These are phyloP conservation scores for Tetracladium marchalianum DNA, from an alignment of 495 filamentous ascomycete species.

Conservation along the genomic window DNA sequence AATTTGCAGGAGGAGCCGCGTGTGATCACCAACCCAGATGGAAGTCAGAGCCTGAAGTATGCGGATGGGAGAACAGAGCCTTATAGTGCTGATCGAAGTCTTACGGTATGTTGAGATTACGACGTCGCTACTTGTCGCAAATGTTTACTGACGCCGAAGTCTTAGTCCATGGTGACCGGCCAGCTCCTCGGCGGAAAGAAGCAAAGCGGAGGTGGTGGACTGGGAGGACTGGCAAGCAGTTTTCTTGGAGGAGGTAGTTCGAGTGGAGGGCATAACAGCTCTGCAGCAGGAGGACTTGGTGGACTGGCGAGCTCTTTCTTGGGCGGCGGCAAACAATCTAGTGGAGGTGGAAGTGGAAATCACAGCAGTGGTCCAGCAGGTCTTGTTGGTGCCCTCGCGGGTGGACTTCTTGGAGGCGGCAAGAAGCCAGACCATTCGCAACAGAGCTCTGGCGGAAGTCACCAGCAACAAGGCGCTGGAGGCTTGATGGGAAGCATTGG, in stretches of 20 bases:
- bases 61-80: slow-evolving; percentile 42
- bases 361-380: slow-evolving; percentile 9
- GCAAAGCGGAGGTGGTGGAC: not conserved
- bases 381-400: slow-evolving; percentile 19
- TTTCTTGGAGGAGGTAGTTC: slow-evolving; percentile 13
- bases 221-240: slow-evolving; percentile 12
- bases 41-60: slow-evolving; percentile 36
- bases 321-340: slow-evolving; percentile 8
- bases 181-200: slow-evolving; percentile 14
- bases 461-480: slow-evolving; percentile 11
- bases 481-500: slow-evolving; percentile 11
- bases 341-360: not conserved
- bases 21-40: slow-evolving; percentile 43
- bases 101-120: slow-evolving; percentile 11
- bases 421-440: slow-evolving; percentile 14
- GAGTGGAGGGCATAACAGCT: slow-evolving; percentile 1
- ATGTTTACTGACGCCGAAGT: not conserved
- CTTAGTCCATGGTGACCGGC: slow-evolving; percentile 9
- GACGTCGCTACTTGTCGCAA: not conserved
- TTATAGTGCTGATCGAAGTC: slow-evolving; percentile 10
- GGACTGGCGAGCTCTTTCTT: slow-evolving; percentile 14
- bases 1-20: not conserved
- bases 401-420: slow-evolving; percentile 17
- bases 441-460: slow-evolving; percentile 8
- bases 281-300: slow-evolving; percentile 2